phyloP scores from a whole-genome alignment of 129 eudicot genomes.

The Flaveria trinervia region DNA sequence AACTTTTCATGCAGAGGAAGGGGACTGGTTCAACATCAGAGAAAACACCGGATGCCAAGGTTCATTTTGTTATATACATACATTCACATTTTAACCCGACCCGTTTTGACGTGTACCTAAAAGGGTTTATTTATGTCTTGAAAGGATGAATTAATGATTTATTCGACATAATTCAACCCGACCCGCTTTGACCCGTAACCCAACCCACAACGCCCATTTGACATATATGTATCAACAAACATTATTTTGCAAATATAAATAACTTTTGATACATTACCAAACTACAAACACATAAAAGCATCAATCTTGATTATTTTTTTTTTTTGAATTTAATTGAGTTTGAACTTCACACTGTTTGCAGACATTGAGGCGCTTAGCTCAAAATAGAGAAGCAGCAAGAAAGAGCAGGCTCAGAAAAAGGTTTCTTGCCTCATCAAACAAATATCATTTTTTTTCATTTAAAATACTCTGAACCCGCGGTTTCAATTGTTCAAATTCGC shows the following conservation, averaged over 20 bases:
- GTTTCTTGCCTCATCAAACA: slow-evolving; percentile 37
- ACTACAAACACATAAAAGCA: not conserved
- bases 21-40: slow-evolving; percentile 74
- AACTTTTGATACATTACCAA: not conserved
- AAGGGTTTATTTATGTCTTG: too few relatives aligned
- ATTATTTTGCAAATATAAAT: not conserved
- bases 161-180: not conserved
- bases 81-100: not conserved
- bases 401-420: slow-evolving; percentile 95
- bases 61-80: slow-evolving; percentile 15
- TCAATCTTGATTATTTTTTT: not conserved
- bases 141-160: too few relatives aligned
- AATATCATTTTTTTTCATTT: not conserved
- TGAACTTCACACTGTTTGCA: slow-evolving; percentile 35
- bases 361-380: slow-evolving; percentile 97
- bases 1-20: slow-evolving; percentile 56
- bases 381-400: slow-evolving; percentile 98
- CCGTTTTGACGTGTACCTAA: not conserved
- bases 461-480: not conserved
- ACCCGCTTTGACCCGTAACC: not conserved
- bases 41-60: slow-evolving; percentile 83
- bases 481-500: not conserved
- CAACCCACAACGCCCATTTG: not conserved
- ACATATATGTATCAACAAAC: not conserved
- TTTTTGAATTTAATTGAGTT: slow-evolving; percentile 7